These are phyloP conservation scores for Yarrowia osloensis DNA, from an alignment of 805 yeast genomes.

Conservation along the genomic window DNA sequence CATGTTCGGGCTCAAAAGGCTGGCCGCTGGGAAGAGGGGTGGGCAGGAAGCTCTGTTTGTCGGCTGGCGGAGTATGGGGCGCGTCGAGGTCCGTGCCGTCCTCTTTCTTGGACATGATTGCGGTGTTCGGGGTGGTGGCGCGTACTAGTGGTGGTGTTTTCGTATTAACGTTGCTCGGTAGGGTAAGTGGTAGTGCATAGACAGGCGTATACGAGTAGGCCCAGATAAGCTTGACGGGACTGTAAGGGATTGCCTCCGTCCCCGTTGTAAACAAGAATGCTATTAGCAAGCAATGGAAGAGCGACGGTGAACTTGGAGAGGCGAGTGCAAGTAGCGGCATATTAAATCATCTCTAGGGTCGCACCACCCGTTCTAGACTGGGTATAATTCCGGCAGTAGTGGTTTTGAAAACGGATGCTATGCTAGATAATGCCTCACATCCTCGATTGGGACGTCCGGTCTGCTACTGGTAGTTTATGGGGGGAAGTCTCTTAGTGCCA, in stretches of 20 bases:
- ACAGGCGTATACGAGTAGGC: slow-evolving; percentile 25
- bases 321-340: background rate
- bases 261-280: background rate
- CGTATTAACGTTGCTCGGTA: slow-evolving; percentile 30
- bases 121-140: slow-evolving; percentile 9
- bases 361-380: background rate
- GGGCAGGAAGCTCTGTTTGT: slow-evolving; percentile 24
- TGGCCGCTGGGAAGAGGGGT: slow-evolving; percentile 21
- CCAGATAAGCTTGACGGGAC: slow-evolving; percentile 26
- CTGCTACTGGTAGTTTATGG: too few relatives aligned
- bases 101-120: slow-evolving; percentile 13
- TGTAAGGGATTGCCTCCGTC: background rate
- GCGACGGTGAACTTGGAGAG: background rate
- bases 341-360: background rate
- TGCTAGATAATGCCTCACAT: background rate
- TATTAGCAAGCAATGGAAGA: background rate
- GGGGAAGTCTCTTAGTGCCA: background rate
- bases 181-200: slow-evolving; percentile 25
- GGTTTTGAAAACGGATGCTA: background rate
- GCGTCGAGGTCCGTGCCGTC: slow-evolving; percentile 25
- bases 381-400: background rate
- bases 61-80: slow-evolving; percentile 22
- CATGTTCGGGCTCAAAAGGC: slow-evolving; percentile 4
- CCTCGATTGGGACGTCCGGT: background rate
- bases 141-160: slow-evolving; percentile 30